A percentile compares a stretch with the other conserved stretches of the same genome.
phyloP scores from a whole-genome alignment of 495 filamentous ascomycete species.

The Xylaria intraflava region DNA sequence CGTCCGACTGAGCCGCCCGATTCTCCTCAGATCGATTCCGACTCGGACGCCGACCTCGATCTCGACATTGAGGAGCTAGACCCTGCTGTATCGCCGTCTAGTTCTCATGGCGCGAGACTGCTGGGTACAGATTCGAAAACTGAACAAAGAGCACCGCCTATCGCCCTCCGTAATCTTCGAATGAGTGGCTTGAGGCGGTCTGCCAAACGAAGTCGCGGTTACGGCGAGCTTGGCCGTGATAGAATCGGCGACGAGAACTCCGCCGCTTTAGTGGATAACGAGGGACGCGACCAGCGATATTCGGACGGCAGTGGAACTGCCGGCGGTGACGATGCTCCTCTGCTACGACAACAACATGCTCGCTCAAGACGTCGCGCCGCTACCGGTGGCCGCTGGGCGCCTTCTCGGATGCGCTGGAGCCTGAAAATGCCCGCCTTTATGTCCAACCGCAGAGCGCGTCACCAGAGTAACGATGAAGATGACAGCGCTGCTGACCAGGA shows the following conservation, averaged over 20 bases:
- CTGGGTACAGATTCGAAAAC: constrained; percentile 36
- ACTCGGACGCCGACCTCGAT: constrained; percentile 67
- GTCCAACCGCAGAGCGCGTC: constrained; percentile 26
- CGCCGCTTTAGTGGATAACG: constrained; percentile 50
- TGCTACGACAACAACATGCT: constrained; percentile 42
- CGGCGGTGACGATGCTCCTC: constrained; percentile 62
- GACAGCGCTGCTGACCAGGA: constrained; percentile 31
- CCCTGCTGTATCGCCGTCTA: constrained; percentile 39
- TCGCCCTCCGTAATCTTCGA: constrained; percentile 65
- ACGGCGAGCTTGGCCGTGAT: constrained; percentile 54
- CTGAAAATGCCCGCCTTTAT: constrained; percentile 50
- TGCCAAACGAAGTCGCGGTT: constrained; percentile 46
- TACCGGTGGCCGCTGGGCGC: constrained; percentile 29
- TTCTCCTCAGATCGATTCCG: constrained; percentile 47
- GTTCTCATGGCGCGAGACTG: constrained; percentile 28
- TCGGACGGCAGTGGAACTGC: constrained; percentile 44
- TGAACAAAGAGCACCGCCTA: constrained; percentile 49
- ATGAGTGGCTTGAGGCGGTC: constrained; percentile 48
- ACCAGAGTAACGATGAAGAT: constrained; percentile 25
- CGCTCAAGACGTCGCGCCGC: constrained; percentile 26
- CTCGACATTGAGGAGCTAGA: constrained; percentile 61
- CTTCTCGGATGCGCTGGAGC: constrained; percentile 32
- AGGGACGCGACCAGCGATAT: constrained; percentile 41
- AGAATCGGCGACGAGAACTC: constrained; percentile 50
- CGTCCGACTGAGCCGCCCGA: constrained; percentile 45